Percentiles rank a stretch among this genome's conserved stretches.
Conservation (phyloP, 2,329 filamentous ascomycete species). For the Chaetomium olivaceum region DNA sequence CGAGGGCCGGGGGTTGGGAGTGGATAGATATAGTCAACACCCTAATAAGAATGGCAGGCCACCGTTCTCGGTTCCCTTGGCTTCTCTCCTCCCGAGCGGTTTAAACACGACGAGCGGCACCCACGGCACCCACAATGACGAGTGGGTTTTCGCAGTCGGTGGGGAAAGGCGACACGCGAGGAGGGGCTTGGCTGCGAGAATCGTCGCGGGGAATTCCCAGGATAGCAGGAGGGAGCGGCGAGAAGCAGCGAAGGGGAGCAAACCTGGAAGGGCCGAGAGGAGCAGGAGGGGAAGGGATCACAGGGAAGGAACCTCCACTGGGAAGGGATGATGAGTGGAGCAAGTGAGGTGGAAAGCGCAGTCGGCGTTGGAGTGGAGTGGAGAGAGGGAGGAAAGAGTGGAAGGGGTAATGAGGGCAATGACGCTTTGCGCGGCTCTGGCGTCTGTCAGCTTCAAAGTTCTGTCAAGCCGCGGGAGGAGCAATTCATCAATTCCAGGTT, state of each 20-base stretch:
- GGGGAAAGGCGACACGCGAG: slow-evolving; percentile 23
- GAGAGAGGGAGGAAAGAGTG: slow-evolving; percentile 2
- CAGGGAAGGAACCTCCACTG: neutral
- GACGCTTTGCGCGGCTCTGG: slow-evolving; percentile 20
- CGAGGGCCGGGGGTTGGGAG: slow-evolving; percentile 1
- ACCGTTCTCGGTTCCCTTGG: neutral
- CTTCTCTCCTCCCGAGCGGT: slow-evolving; percentile 19
- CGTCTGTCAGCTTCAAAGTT: neutral
- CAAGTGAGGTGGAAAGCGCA: neutral
- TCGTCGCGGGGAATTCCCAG: slow-evolving; percentile 1
- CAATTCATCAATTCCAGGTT: slow-evolving; percentile 1
- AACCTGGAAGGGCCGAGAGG: slow-evolving; percentile 3
- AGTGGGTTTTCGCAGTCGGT: slow-evolving; percentile 23
- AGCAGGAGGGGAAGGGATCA: neutral
- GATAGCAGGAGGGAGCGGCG: neutral
- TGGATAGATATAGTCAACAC: slow-evolving; percentile 2
- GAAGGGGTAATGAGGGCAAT: neutral
- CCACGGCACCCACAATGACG: slow-evolving; percentile 1
- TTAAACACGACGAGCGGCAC: slow-evolving; percentile 21
- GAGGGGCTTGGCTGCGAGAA: slow-evolving; percentile 15
- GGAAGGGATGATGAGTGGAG: neutral
- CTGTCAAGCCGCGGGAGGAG: neutral
- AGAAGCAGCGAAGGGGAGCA: neutral
- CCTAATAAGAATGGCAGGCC: slow-evolving; percentile 2
- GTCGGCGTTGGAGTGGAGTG: neutral